phyloP scores from a whole-genome alignment of 441 rosid genomes.

The Raphanus hybrid region DNA sequence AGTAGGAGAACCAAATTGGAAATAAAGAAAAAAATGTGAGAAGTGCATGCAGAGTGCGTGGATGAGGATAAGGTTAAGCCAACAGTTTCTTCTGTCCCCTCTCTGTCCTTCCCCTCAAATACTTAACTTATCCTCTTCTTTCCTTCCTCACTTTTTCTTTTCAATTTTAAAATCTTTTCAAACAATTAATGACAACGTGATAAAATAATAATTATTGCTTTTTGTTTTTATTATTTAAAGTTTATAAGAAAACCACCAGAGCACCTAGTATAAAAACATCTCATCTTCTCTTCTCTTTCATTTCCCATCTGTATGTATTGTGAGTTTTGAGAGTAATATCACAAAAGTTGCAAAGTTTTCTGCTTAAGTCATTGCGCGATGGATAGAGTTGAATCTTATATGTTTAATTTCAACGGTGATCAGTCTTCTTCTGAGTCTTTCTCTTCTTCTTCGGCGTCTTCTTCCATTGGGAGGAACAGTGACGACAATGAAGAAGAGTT shows the following conservation, averaged over 20 bases:
- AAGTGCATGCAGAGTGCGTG: constrained; percentile 43
- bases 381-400: constrained; percentile 43
- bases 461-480: constrained; percentile 71
- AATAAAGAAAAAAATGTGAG: constrained; percentile 20
- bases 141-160: not conserved
- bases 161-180: no score
- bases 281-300: constrained; percentile 20
- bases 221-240: constrained; percentile 11
- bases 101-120: constrained; percentile 8
- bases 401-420: constrained; percentile 36
- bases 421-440: constrained; percentile 39
- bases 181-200: constrained; percentile 24
- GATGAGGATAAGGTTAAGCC: constrained; percentile 58
- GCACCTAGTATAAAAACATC: constrained; percentile 19
- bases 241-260: not conserved
- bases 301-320: constrained; percentile 13
- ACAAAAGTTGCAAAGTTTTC: not conserved
- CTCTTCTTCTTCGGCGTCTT: constrained; percentile 51
- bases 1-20: not conserved
- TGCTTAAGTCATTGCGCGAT: constrained; percentile 34
- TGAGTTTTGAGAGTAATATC: not conserved
- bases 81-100: constrained; percentile 37
- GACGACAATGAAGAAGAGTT: constrained; percentile 43
- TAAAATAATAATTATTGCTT: constrained; percentile 14
- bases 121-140: constrained; percentile 24